Percentiles rank a stretch among this genome's conserved stretches.
phyloP scores from a whole-genome alignment of 169 alveolate species.

The Plasmodium sp. region DNA sequence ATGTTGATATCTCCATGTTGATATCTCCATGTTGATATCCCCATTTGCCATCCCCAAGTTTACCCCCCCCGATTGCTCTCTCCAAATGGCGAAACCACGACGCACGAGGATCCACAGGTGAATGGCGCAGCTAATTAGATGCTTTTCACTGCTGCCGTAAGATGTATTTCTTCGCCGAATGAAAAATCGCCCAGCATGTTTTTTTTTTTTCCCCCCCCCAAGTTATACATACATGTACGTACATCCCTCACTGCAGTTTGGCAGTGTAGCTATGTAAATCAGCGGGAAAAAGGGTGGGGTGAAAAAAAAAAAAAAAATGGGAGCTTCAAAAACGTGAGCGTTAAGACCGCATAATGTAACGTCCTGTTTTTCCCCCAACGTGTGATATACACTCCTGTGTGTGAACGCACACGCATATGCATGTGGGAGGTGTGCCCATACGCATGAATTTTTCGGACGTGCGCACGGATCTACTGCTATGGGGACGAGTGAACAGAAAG shows the following conservation, averaged over 20 bases:
- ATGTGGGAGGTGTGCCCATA: not conserved
- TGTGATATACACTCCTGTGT: not conserved
- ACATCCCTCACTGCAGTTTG: not conserved
- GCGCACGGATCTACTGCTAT: not conserved
- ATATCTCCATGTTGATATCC: not conserved
- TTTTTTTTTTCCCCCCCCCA: not conserved
- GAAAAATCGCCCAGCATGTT: not conserved
- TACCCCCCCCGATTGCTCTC: not conserved
- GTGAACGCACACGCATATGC: not conserved
- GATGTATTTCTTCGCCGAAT: not conserved
- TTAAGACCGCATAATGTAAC: not conserved
- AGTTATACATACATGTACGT: not conserved
- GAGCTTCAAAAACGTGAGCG: not conserved
- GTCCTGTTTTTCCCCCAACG: not conserved
- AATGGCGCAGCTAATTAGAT: not conserved
- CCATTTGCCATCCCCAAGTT: not conserved
- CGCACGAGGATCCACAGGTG: not conserved
- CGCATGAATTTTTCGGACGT: not conserved
- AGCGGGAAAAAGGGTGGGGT: not conserved
- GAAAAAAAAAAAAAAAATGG: not conserved
- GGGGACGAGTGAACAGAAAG: not conserved
- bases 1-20: not conserved
- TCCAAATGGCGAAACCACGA: constrained; percentile 10
- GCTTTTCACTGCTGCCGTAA: not conserved
- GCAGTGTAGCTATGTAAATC: not conserved